phyloP scores from a whole-genome alignment of 2,329 filamentous ascomycete genomes.

The Ophiosphaerella herpotricha region DNA sequence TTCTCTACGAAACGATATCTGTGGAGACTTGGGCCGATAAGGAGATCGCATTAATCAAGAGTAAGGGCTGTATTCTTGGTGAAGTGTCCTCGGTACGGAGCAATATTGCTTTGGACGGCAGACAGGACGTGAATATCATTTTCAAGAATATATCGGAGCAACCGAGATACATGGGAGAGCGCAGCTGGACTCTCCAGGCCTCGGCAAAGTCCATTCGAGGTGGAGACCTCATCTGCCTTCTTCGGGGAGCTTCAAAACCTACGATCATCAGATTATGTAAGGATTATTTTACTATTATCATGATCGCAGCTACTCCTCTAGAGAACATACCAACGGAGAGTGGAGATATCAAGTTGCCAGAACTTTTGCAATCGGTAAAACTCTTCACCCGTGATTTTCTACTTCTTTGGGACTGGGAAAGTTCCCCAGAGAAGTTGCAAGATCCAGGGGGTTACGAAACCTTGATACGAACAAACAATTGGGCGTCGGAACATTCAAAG shows the following conservation, averaged over 20 bases:
- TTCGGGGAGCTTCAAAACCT: constrained; percentile 10
- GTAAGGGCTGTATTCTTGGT: neutral
- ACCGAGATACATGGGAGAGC: neutral
- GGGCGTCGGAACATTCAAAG: neutral
- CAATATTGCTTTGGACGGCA: neutral
- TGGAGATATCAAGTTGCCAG: constrained; percentile 1
- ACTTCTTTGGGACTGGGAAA: neutral
- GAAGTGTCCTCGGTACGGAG: constrained; percentile 1
- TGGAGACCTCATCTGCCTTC: neutral
- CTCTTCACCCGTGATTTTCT: neutral
- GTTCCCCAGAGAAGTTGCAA: neutral
- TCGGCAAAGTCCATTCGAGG: constrained; percentile 5
- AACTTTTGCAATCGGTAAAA: constrained; percentile 3
- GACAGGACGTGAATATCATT: constrained; percentile 5
- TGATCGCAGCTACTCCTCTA: neutral
- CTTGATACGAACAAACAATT: neutral
- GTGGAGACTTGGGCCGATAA: constrained; percentile 2
- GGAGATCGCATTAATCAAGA: too few species aligned
- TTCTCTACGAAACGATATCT: constrained; percentile 12
- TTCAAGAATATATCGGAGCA: neutral
- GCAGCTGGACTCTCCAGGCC: constrained; percentile 4
- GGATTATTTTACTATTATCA: constrained; percentile 8
- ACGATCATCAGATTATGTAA: constrained; percentile 10
- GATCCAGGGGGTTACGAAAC: constrained; percentile 2
- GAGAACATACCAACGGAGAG: neutral